These are phyloP conservation scores for Jaltomata sinuosa DNA, from an alignment of 257 asterid genomes.

Conservation along the genomic window DNA sequence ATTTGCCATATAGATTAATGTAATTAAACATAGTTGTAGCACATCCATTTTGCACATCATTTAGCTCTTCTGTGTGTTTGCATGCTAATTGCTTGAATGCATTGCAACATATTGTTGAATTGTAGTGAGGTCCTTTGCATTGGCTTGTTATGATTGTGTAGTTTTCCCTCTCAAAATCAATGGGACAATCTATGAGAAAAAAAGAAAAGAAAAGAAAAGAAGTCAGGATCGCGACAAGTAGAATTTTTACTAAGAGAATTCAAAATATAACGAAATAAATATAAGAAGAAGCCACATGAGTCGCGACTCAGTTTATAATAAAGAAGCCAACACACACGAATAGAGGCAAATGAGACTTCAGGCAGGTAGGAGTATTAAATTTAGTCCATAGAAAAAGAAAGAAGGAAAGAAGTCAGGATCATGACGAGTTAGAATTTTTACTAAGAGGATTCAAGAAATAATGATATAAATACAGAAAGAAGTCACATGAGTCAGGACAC, in stretches of 20 bases:
- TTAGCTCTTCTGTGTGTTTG: slow-evolving; percentile 39
- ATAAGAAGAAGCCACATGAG: rapidly evolving
- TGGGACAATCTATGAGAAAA: slow-evolving; percentile 37
- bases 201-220: not conserved
- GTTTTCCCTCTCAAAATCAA: slow-evolving; percentile 63
- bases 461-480: not conserved
- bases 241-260: not conserved
- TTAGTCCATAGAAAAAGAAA: not conserved
- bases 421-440: not conserved
- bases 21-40: slow-evolving; percentile 59
- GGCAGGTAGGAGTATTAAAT: rapidly evolving
- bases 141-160: slow-evolving; percentile 77
- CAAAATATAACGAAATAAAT: not conserved
- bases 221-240: not conserved
- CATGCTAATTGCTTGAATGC: slow-evolving; percentile 56
- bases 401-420: not conserved
- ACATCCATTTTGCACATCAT: slow-evolving; percentile 45
- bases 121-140: slow-evolving; percentile 85
- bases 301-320: not conserved
- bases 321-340: not conserved
- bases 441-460: not conserved
- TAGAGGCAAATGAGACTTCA: not conserved
- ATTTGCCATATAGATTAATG: slow-evolving; percentile 51
- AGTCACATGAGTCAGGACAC: not conserved
- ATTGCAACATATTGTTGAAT: slow-evolving; percentile 40